Conservation (phyloP, 208 protist genomes). For the Willaertia magna region DNA sequence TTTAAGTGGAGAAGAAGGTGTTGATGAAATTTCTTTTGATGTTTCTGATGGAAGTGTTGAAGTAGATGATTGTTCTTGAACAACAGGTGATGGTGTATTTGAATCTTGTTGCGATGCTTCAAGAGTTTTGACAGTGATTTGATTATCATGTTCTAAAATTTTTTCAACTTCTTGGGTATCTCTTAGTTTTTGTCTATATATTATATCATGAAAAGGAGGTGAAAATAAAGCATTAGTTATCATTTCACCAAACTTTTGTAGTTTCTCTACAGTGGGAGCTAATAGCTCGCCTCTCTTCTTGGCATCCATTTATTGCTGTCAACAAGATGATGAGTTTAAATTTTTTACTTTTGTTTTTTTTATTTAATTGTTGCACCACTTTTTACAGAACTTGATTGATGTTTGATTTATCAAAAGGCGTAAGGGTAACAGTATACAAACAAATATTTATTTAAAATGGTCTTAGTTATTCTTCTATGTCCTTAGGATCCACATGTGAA, state of each 20-base stretch:
- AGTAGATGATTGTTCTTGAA: background rate
- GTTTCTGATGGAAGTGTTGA: too few relatives aligned
- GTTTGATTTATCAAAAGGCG: too few relatives aligned
- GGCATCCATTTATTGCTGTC: too few relatives aligned
- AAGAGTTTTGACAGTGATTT: background rate
- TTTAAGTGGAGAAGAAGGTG: background rate
- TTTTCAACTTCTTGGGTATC: background rate
- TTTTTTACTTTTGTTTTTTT: too few relatives aligned
- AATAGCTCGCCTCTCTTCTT: background rate
- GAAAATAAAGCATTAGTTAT: background rate
- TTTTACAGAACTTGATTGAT: too few relatives aligned
- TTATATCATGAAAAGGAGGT: background rate
- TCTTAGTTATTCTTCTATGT: too few relatives aligned
- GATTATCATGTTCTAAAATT: background rate
- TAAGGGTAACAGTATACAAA: too few relatives aligned
- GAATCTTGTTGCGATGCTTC: background rate
- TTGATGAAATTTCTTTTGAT: background rate
- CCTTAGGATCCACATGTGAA: too few relatives aligned
- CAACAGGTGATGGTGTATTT: background rate
- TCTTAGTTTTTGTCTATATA: background rate
- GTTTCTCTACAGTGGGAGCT: background rate
- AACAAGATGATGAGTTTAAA: too few relatives aligned
- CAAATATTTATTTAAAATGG: too few relatives aligned
- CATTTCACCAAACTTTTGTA: background rate
- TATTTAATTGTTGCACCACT: too few relatives aligned